Evolutionary conservation across 2,329 filamentous ascomycete species (phyloP), one percentile per base, ranked within the genome.

Genomic region (Xylaria sp.): DNA sequence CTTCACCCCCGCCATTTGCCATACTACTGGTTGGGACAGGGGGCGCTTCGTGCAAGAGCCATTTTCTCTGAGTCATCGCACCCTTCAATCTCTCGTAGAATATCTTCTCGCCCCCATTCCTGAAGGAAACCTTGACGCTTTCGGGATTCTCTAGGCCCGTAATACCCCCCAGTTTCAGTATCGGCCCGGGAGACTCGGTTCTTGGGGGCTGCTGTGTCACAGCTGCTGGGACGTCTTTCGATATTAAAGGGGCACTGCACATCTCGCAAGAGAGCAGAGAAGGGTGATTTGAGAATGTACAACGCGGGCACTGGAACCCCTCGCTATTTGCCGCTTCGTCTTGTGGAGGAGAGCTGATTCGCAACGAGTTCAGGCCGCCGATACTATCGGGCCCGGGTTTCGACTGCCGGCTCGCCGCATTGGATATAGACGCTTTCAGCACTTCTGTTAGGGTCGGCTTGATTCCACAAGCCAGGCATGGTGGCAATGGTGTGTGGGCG

Each of bases 261-360:
- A 99, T 94, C 80, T 99, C 96, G 76, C 96, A 99, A 5, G 90
- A 88, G 13, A 89, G 81, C 13, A 99, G 82, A 3, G 93, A 97
- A 0, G 94, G 93, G 76, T 98, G 93, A 73, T 99, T 99, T 45
- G 91, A 85, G 76, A 98, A 98, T 0, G 96, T 99, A 77, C 96
- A 99, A 69, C 96, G 86, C 8, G 93, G 93, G 75, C 96, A 99
- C 62, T 87, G 83, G 68, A 90, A 87, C 72, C 76, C 58, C 71
- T 73, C 76, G 9, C 63, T 57, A 36, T 43, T 68, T 15, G 55
- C 18, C n/a, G 65, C 23, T 52, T 58, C 32, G 45, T 68, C 23
- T 59, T 25, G 59, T 43, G 64, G 36, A 39, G 66, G 20, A 60
- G 63, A 39, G 48, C 46, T 50, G 60, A 65, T 61, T 58, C 68